Evolutionary conservation across 1,284 basidiomycete genomes (phyloP), one percentile per base, ranked within the genome.

Genomic region (Leucoagaricus sp.): DNA sequence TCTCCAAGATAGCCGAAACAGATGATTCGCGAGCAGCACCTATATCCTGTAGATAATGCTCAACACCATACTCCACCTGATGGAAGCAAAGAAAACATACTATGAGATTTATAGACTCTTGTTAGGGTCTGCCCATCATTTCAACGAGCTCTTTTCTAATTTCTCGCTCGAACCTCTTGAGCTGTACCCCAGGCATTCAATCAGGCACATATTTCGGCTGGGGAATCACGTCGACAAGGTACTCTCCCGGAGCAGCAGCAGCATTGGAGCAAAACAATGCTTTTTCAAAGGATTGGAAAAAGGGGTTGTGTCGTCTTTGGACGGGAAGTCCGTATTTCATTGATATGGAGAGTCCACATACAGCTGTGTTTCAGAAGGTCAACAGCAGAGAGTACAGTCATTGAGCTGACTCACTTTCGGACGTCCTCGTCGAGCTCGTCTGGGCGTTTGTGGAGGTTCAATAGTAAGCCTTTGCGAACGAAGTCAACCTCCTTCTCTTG

Each of bases 141-240:
- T 15, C 8, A 5, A n/a, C 5, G 5, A 40, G 17, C n/a, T 15
- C 8, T 40, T 40, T 15, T 17, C 38, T 12, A 15, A 40, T 40
- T 12, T 17, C 6, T 19, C 49, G n/a, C 10, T 26, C 49, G 4
- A 23, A 21, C 13, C 26, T 21, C 41, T 58, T 45, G 42, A 57
- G 58, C 23, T 28, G 21, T 13, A 38, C 56, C 10, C 55, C 55
- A 38, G 59, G 59, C 23, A 60, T 31, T 55, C 59, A 58, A 1
- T 8, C n/a, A 8, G 59, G 59, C 25, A 55, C 17, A 29, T 58
- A 36, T 41, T 48, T 58, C 34, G 58, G 23, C 4, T n/a, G 9
- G 10, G 56, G 56, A 13, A 60, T 23, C 2, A 51, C 25, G 19
- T 58, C 33, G 13, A 60, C 59, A 3, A 60, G 45, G 25, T 40